Conservation (phyloP, 495 filamentous ascomycete species). For the Pseudoneurospora amorphoporcata region DNA sequence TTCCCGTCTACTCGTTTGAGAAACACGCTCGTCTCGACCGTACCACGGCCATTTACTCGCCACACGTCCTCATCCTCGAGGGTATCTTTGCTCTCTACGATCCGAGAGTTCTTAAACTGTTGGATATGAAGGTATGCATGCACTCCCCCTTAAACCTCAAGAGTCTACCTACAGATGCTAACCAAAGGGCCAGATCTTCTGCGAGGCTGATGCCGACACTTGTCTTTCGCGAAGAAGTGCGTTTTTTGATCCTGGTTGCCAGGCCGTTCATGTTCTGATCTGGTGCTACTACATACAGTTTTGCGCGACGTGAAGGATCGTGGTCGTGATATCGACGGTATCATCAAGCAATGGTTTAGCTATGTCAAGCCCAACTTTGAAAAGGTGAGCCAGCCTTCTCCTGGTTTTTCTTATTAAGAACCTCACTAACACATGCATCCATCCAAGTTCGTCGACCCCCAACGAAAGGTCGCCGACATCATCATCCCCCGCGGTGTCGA, state of each 20-base stretch:
- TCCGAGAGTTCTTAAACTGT: slow-evolving; percentile 67
- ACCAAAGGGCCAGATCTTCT: slow-evolving; percentile 57
- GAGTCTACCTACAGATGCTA: neutral
- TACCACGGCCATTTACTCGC: slow-evolving; percentile 86
- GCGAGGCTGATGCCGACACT: slow-evolving; percentile 89
- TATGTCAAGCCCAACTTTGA: slow-evolving; percentile 96
- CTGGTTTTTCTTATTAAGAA: neutral
- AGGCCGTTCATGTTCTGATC: neutral
- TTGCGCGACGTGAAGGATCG: slow-evolving; percentile 77
- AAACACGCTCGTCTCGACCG: slow-evolving; percentile 71
- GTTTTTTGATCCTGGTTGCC: slow-evolving; percentile 14
- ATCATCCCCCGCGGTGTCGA: slow-evolving; percentile 92
- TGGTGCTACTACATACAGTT: slow-evolving; percentile 36
- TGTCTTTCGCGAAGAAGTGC: slow-evolving; percentile 85
- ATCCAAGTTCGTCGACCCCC: slow-evolving; percentile 70
- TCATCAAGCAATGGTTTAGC: slow-evolving; percentile 94
- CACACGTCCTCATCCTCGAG: slow-evolving; percentile 89
- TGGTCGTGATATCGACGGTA: slow-evolving; percentile 81
- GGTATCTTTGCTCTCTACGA: slow-evolving; percentile 95
- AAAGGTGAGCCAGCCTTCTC: slow-evolving; percentile 22
- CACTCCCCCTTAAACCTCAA: no score
- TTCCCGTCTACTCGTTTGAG: slow-evolving; percentile 92
- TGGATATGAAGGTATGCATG: slow-evolving; percentile 74
- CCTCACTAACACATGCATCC: neutral
- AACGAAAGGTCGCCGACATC: slow-evolving; percentile 79